Percentiles rank a stretch among this genome's conserved stretches.
Conservation (phyloP, 169 alveolate genomes). For the Miamiensis avidus region DNA sequence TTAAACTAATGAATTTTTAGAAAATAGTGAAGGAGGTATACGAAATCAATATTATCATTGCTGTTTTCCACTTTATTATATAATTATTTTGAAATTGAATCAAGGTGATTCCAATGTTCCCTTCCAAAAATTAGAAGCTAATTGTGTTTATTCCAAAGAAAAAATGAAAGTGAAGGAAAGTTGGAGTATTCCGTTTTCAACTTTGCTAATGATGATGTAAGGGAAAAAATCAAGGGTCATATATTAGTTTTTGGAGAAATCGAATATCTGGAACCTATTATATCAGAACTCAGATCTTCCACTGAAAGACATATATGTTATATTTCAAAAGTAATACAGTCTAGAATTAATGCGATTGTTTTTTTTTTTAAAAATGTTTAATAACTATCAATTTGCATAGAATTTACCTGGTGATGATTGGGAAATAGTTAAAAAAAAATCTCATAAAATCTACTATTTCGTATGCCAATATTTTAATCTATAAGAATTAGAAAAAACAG, state of each 20-base stretch:
- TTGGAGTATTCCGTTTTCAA: conserved; percentile 2
- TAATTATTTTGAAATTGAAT: too few relatives aligned
- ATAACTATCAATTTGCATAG: background rate
- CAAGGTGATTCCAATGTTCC: background rate
- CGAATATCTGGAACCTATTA: background rate
- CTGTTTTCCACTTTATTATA: background rate
- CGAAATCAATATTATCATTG: too few relatives aligned
- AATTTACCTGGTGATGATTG: conserved; percentile 12
- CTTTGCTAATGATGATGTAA: background rate
- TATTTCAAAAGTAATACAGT: background rate
- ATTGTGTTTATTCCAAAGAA: background rate
- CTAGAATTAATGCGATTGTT: too few relatives aligned
- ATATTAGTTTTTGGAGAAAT: conserved; percentile 11
- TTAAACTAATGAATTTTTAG: background rate
- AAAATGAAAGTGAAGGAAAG: background rate
- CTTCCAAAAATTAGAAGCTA: background rate
- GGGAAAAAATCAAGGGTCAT: conserved; percentile 1
- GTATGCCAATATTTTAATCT: conserved; percentile 10
- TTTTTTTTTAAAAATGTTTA: background rate
- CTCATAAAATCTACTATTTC: background rate
- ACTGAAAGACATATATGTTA: conserved; percentile 1
- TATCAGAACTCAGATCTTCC: background rate
- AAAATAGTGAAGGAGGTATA: background rate
- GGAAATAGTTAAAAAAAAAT: conserved; percentile 11
- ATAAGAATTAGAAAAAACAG: conserved; percentile 17